Base-by-base conservation (phyloP, 1,139 yeast genomes). In the Kurtzmaniella natalensis region DNA sequence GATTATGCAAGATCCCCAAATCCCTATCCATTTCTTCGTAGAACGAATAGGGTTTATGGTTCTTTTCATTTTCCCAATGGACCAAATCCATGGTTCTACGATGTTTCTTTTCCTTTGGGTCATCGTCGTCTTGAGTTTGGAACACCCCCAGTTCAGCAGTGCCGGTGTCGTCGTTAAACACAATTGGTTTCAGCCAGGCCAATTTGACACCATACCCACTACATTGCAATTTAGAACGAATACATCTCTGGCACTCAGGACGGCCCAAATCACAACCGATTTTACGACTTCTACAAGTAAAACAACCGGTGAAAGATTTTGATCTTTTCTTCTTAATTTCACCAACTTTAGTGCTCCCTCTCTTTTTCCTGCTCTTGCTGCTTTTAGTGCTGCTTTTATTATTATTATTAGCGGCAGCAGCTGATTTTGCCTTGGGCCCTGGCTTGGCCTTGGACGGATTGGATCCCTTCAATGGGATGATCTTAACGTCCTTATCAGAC, bases 21-120 rank as follows among this genome's bases (percentile, higher is more conserved):
- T 84, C 88, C 30, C 67, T 62, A 51, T 87, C 95, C 80, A 88
- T 81, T 27, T 85, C 95, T 30, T 84, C 88, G 50, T 88, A 86
- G 9, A 79, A 75, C 32, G 72, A 73, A 51, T 86, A 87, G 3
- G 74, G 75, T 51, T 64, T 62, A 35, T 51, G 53, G 32, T 51
- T 49, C 25, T 47, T 48, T 31, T 52, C 47, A 9, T 47, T 56
- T 34, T 73, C 75, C 57, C 88, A 88, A 35, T 61, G 70, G 1
- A 87, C 95, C 55, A 82, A 82, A 1, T 75, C 89, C n/a, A 83
- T 79, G 38, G 76, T 73, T 43, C 96, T 61, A 46, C 96, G 62
- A 48, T 81, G 85, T 42, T 73, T 76, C 36, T 30, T 50, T 16
- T 40, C 32, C 7, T 43, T 33, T 3, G 47, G 41, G 2, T 43